phyloP scores from a whole-genome alignment of 768 basidiomycete genomes.

The Sutorius australiensis region DNA sequence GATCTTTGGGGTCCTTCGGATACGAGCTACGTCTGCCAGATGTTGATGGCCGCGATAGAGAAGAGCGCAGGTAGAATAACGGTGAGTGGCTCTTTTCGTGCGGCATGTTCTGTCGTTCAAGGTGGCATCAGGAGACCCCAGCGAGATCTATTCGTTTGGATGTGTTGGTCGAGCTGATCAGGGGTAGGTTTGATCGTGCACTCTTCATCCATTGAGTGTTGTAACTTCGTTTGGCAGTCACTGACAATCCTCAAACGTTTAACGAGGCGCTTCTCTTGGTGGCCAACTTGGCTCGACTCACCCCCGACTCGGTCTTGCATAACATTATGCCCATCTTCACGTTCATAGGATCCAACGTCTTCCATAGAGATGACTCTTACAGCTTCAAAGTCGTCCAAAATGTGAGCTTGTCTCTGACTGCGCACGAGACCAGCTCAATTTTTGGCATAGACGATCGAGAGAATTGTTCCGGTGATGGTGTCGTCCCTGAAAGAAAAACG shows the following conservation, averaged over 20 bases:
- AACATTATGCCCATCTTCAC: constrained; percentile 99
- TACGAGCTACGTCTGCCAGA: constrained; percentile 74
- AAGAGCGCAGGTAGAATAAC: constrained; percentile 53
- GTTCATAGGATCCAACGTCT: constrained; percentile 98
- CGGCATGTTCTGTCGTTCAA: background rate
- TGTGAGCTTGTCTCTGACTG: constrained; percentile 37
- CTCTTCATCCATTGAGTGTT: background rate
- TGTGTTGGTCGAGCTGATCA: constrained; percentile 81
- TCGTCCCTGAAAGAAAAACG: constrained; percentile 66
- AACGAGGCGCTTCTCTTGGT: constrained; percentile 88
- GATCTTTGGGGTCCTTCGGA: constrained; percentile 56
- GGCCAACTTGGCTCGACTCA: constrained; percentile 75
- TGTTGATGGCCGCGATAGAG: constrained; percentile 79
- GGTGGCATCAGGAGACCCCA: constrained; percentile 44
- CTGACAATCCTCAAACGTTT: constrained; percentile 91
- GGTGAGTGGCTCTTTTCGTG: constrained; percentile 35
- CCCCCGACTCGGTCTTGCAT: constrained; percentile 87
- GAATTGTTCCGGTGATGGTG: constrained; percentile 91
- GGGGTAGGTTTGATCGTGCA: constrained; percentile 43
- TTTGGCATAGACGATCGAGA: constrained; percentile 73
- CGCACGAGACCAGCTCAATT: background rate
- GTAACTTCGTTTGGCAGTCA: constrained; percentile 45
- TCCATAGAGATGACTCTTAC: constrained; percentile 94
- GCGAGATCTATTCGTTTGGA: constrained; percentile 71
- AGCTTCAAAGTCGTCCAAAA: constrained; percentile 94